These are phyloP conservation scores for Vicia faba DNA, from an alignment of 306 rosid genomes.

Conservation along the genomic window DNA sequence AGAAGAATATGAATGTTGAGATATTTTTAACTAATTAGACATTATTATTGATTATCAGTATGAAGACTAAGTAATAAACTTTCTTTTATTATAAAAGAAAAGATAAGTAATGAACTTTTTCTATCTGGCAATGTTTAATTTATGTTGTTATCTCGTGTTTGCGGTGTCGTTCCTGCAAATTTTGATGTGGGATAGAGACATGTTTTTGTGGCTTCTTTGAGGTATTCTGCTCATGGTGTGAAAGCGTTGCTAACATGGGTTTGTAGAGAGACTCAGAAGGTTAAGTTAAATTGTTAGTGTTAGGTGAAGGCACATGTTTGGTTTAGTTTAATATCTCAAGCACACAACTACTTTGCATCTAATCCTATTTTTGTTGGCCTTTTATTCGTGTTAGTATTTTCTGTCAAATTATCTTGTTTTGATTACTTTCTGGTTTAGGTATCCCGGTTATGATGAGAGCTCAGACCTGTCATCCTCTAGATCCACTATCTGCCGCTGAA, in stretches of 20 bases:
- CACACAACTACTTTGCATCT: not conserved
- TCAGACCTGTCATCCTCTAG: conserved; percentile 77
- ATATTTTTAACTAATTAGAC: not conserved
- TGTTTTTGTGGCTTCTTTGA: conserved; percentile 3
- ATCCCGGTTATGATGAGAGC: conserved; percentile 68
- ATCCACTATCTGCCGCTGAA: conserved; percentile 82
- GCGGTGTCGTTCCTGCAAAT: not conserved
- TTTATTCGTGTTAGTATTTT: not conserved
- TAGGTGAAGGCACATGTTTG: not conserved
- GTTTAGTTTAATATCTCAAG: not conserved
- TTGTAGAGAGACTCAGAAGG: conserved; percentile 11
- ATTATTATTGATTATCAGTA: not conserved
- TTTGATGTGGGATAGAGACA: conserved; percentile 1
- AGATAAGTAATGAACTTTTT: not conserved
- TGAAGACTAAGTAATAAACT: not conserved
- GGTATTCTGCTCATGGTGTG: not conserved
- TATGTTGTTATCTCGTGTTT: not conserved
- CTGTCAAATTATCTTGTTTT: conserved; percentile 10
- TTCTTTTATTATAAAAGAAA: not conserved
- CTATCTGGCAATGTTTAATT: not conserved
- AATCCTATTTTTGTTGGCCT: not conserved
- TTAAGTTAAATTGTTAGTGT: not conserved
- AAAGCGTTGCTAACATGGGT: not conserved
- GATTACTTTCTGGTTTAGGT: conserved; percentile 40
- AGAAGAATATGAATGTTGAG: not conserved